A percentile compares a stretch with the other conserved stretches of the same genome.
Conservation (phyloP, 306 rosid species). For the Casuarina glauca region DNA sequence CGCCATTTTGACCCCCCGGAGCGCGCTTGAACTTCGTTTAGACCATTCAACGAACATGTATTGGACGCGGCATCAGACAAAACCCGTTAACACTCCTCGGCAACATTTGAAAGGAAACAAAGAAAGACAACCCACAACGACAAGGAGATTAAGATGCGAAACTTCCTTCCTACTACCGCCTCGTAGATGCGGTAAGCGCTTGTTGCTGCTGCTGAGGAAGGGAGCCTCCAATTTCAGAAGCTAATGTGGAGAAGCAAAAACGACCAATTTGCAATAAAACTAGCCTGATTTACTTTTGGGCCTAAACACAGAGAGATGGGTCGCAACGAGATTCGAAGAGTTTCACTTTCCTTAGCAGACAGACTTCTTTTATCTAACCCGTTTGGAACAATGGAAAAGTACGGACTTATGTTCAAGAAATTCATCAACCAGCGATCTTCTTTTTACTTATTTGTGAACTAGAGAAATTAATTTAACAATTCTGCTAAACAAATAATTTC, state of each 20-base stretch:
- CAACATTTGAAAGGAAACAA: too few species aligned
- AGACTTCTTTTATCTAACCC: too few species aligned
- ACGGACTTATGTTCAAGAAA: too few species aligned
- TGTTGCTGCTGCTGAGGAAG: neutral
- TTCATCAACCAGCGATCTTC: too few species aligned
- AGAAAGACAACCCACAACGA: neutral
- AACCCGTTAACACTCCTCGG: too few species aligned
- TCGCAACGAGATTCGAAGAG: neutral
- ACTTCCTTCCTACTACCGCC: neutral
- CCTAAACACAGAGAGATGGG: neutral
- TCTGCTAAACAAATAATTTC: too few species aligned
- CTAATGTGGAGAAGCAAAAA: neutral
- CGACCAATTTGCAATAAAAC: neutral
- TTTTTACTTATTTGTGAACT: too few species aligned
- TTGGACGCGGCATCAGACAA: constrained; percentile 6
- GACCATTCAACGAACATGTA: constrained; percentile 34
- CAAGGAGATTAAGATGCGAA: neutral
- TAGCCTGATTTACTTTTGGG: neutral
- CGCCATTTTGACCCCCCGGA: constrained; percentile 30
- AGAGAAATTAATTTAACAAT: too few species aligned
- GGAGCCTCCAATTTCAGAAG: neutral
- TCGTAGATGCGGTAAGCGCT: neutral
- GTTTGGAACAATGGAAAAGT: too few species aligned
- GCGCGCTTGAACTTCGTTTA: constrained; percentile 12
- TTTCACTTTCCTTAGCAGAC: too few species aligned